Evolutionary conservation across 176 grass and related monocot species (phyloP), one percentile per base, ranked within the genome.

Genomic region (Oryza rufipogon): DNA sequence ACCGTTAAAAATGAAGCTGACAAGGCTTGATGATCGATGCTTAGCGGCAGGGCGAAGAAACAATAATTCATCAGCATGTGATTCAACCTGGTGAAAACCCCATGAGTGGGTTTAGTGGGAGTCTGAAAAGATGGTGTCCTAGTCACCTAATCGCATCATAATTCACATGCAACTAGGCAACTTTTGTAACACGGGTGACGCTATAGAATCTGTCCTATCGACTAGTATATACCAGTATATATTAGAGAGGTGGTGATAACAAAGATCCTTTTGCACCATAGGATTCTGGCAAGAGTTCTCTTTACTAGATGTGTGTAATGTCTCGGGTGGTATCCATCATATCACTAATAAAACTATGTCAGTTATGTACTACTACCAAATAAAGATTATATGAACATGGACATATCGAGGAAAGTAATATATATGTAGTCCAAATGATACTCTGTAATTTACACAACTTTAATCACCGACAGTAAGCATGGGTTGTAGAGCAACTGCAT

Each of bases 41-140:
- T 83, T 90, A 90, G 88, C 88, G 84, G 70, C 69, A 42, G 80
- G 9, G 75, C 69, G 70, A 90, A 87, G 88, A 10, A 90, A 90
- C 88, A 51, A 90, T 90, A 41, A 90, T 86, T 72, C 70, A 33
- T 72, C 70, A 33, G 28, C 79, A 75, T 25, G 69, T 70, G 16
- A 38, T 66, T 81, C 42, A 36, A 46, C 65, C 64, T n/a, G 80
- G 86, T 73, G 80, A 67, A 36, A 47, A 10, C 11, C 80, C 80
- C 3, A 60, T 88, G 86, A 81, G 65, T 66, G 44, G 33, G 42
- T 11, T 81, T 6, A 45, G 71, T 79, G 79, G 33, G 17, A 3
- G 80, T 25, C 74, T 70, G n/a, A 69, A 83, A 87, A 87, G 69
- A 74, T n/a, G 69, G 68, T 47, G 47, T 61, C 73, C 71, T 77